Conservation (phyloP, 306 rosid genomes). For the Luffa aegyptiaca region DNA sequence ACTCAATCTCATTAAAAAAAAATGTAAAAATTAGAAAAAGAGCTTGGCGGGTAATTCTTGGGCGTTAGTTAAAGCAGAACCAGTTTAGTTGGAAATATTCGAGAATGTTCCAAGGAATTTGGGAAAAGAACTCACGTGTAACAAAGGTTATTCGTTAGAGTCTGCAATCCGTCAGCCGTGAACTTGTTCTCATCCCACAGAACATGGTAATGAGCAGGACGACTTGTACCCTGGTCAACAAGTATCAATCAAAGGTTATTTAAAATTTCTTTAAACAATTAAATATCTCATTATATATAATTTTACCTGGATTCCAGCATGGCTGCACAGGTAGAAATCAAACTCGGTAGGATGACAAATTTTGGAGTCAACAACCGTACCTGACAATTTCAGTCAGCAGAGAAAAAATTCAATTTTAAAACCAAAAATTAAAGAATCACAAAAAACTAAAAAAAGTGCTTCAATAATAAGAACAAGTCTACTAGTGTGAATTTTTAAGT, state of each 20-base stretch:
- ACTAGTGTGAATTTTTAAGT: background rate
- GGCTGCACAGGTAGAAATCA: constrained; percentile 88
- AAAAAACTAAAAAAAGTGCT: background rate
- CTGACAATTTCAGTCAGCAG: constrained; percentile 25
- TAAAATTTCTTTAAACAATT: background rate
- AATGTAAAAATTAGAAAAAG: background rate
- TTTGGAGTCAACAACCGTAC: constrained; percentile 92
- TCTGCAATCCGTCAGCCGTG: constrained; percentile 79
- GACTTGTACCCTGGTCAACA: constrained; percentile 81
- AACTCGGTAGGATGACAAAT: constrained; percentile 95
- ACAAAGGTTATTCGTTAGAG: constrained; percentile 79
- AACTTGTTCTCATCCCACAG: constrained; percentile 94
- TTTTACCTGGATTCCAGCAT: constrained; percentile 92
- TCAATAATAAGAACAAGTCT: background rate
- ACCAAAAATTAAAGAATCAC: background rate
- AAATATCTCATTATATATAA: background rate
- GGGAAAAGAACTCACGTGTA: constrained; percentile 60
- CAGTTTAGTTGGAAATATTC: background rate
- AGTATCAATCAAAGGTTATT: no score
- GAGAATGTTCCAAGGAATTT: background rate
- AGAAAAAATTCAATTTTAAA: background rate
- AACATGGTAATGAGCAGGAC: constrained; percentile 96
- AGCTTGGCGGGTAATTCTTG: background rate
- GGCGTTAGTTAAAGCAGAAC: background rate
- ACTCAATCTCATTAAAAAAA: background rate